These are phyloP conservation scores for Prunus padus DNA, from an alignment of 306 rosid species.

Conservation along the genomic window DNA sequence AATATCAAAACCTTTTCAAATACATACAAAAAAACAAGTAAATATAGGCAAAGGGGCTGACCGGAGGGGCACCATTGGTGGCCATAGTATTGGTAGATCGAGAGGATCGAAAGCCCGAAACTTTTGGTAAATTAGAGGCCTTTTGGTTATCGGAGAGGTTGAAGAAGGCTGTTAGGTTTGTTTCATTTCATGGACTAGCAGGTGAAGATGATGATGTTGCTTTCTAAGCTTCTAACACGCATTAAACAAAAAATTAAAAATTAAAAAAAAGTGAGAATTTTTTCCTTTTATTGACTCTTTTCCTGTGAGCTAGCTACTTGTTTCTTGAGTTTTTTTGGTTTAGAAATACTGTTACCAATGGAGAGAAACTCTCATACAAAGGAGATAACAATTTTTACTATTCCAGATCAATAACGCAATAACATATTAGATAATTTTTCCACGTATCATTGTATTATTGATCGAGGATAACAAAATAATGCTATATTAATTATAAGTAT, in stretches of 20 bases:
- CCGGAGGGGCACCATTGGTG: constrained; percentile 67
- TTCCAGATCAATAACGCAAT: too few relatives aligned
- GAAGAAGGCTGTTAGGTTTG: constrained; percentile 36
- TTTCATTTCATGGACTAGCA: constrained; percentile 21
- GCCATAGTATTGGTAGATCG: constrained; percentile 70
- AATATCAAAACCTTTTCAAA: background rate
- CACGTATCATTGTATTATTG: too few relatives aligned
- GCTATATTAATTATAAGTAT: too few relatives aligned
- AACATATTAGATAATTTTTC: too few relatives aligned
- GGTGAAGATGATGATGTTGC: constrained; percentile 12
- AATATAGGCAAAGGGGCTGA: constrained; percentile 25
- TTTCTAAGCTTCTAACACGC: background rate
- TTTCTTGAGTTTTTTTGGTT: too few relatives aligned
- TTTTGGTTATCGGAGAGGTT: background rate
- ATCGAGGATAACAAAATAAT: too few relatives aligned
- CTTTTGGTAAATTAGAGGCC: background rate
- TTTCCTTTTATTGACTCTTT: background rate
- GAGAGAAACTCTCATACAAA: too few relatives aligned
- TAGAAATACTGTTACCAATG: too few relatives aligned
- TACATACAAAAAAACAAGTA: background rate
- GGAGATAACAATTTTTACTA: too few relatives aligned
- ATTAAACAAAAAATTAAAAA: background rate
- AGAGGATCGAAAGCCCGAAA: background rate
- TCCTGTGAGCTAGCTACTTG: background rate
- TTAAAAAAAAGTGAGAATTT: background rate